Conservation (phyloP, 768 basidiomycete species). For the Coprinopsis marcescibilis region DNA sequence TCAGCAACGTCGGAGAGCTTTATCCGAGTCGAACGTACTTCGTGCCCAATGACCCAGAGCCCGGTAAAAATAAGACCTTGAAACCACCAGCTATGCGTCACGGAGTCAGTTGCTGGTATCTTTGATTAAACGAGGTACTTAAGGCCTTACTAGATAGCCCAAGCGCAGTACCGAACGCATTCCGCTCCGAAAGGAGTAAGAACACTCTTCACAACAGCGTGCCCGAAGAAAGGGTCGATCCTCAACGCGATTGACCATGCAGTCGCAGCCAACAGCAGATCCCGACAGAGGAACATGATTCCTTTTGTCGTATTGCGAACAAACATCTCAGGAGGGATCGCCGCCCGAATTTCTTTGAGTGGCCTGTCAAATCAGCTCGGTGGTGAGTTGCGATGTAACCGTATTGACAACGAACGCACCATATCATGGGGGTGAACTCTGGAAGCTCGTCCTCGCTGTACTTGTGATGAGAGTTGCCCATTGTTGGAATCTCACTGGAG, state of each 20-base stretch:
- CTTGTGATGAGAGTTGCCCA: conserved; percentile 14
- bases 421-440: conserved; percentile 40
- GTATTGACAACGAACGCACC: conserved; percentile 22
- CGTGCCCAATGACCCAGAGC: conserved; percentile 57
- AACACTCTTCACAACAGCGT: conserved; percentile 14
- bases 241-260: conserved; percentile 37
- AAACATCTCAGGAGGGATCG: conserved; percentile 43
- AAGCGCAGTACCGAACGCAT: conserved; percentile 34
- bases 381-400: not conserved
- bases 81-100: conserved; percentile 47
- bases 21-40: conserved; percentile 25
- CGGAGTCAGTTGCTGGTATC: not conserved
- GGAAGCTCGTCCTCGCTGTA: conserved; percentile 38
- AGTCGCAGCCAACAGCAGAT: conserved; percentile 36
- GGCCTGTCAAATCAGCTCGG: conserved; percentile 25
- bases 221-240: conserved; percentile 39
- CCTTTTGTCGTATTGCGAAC: conserved; percentile 36
- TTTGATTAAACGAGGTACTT: not conserved
- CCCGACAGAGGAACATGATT: conserved; percentile 38
- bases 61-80: conserved; percentile 56
- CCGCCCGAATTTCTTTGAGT: conserved; percentile 43
- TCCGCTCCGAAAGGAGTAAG: conserved; percentile 33
- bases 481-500: conserved; percentile 18
- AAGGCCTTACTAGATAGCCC: conserved; percentile 40
- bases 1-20: conserved; percentile 1